Evolutionary conservation across 1,284 basidiomycete genomes (phyloP), one percentile per base, ranked within the genome.

Genomic region (Trametes versicolor): DNA sequence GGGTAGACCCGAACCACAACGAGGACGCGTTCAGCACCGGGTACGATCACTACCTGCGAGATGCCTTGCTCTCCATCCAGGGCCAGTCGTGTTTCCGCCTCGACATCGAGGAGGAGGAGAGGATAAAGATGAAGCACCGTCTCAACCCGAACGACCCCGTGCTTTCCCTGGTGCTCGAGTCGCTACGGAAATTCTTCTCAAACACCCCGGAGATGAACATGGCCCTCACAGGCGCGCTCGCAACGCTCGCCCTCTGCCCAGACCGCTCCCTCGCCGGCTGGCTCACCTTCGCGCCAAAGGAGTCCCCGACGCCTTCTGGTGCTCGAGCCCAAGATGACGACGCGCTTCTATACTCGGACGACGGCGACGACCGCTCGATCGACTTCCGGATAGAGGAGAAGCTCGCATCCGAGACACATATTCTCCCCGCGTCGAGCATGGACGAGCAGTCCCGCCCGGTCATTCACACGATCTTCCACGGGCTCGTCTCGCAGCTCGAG

Each of bases 131-230:
- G 62, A 91, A 90, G 72, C 93, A 96, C 73, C 83, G 86, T 8
- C 79, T 98, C n/a, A 90, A 90, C 67, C 85, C 91, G 43, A 88
- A 88, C 64, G 96, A 98, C 73, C 87, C 91, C 0, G 81, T 97
- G 12, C 79, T 97, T 21, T 87, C 89, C 4, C 78, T 87, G 34
- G 75, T 98, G 21, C 83, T 98, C 41, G 87, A 90, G 51, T 85
- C 85, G 19, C 78, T 97, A 12, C 81, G 90, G 41, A 83, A 81
- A 60, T 97, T 98, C 83, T 95, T 98, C 77, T 86, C 87, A 5
- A 94, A 97, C 64, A 85, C 90, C 0, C 91, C 96, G 2, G 93
- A 97, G 70, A 87, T 87, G 74, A 99, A 99, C 75, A 87, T 99
- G 62, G 92, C 94, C 0, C 78, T 98, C 65, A 98, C 95, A 0